Conservation (phyloP, 306 rosid species). For the Arachis hypogaea region DNA sequence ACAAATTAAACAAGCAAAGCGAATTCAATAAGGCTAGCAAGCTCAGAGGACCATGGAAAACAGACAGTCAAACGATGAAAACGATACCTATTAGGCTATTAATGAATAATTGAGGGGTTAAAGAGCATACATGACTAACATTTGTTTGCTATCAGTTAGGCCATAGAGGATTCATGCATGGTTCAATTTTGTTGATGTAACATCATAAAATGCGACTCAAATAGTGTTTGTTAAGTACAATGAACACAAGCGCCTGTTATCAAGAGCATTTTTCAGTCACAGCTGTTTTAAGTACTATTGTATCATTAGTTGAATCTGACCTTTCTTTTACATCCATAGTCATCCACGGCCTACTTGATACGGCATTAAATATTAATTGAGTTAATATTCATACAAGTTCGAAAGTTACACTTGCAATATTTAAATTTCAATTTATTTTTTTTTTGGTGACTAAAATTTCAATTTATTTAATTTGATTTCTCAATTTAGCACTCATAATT, state of each 20-base stretch:
- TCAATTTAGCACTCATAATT: too few relatives aligned
- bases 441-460: too few relatives aligned
- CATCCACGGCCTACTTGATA: not conserved
- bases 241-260: constrained; percentile 5
- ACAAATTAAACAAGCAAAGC: not conserved
- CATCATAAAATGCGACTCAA: not conserved
- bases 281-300: constrained; percentile 5
- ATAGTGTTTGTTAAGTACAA: not conserved
- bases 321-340: constrained; percentile 9
- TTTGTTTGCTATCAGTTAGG: not conserved
- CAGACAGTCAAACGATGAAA: too few relatives aligned
- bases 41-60: not conserved
- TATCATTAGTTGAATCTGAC: not conserved
- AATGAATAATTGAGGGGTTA: constrained; percentile 14
- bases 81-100: too few relatives aligned
- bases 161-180: not conserved
- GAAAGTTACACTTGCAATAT: too few relatives aligned
- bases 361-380: not conserved
- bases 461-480: too few relatives aligned
- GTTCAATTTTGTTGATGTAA: constrained; percentile 21
- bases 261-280: constrained; percentile 9
- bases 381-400: too few relatives aligned
- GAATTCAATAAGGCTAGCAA: not conserved
- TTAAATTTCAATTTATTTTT: too few relatives aligned
- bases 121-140: not conserved